A percentile compares a stretch with the other conserved stretches of the same genome.
Evolutionary conservation across 129 eudicot species (phyloP).

Genomic region (Flaveria ramosissima): DNA sequence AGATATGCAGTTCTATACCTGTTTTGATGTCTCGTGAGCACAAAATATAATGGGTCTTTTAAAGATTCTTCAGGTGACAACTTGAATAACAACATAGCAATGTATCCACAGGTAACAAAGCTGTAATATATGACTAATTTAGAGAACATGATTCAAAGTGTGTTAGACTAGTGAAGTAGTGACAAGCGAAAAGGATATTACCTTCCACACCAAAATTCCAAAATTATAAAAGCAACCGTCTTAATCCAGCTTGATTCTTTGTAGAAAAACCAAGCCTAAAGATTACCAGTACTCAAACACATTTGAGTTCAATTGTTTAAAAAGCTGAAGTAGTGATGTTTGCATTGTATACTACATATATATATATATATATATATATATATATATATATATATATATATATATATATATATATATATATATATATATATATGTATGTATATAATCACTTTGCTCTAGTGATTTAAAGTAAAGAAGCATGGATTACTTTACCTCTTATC

Average conservation of each 20-base stretch:
- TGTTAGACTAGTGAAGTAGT: too few species aligned
- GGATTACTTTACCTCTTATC: too few species aligned
- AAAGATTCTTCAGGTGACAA: conserved; percentile 17
- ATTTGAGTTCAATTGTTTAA: neutral
- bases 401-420: too few species aligned
- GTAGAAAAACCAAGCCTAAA: conserved; percentile 30
- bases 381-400: too few species aligned
- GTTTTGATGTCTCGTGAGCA: neutral
- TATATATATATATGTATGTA: too few species aligned
- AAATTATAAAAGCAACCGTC: neutral
- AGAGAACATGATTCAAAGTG: too few species aligned
- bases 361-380: too few species aligned
- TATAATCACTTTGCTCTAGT: too few species aligned
- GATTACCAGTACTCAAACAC: neutral
- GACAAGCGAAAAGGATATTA: neutral
- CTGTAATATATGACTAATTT: neutral
- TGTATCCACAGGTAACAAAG: conserved; percentile 16
- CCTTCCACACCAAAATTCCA: conserved; percentile 11
- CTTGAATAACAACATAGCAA: conserved; percentile 2
- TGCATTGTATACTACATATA: too few species aligned
- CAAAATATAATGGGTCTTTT: conserved; percentile 10
- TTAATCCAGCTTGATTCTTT: conserved; percentile 24
- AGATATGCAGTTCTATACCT: neutral
- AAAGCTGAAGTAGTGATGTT: too few species aligned
- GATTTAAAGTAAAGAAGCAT: too few species aligned